Conservation (phyloP, 2,329 filamentous ascomycete genomes). For the Periconia macrospinosa region DNA sequence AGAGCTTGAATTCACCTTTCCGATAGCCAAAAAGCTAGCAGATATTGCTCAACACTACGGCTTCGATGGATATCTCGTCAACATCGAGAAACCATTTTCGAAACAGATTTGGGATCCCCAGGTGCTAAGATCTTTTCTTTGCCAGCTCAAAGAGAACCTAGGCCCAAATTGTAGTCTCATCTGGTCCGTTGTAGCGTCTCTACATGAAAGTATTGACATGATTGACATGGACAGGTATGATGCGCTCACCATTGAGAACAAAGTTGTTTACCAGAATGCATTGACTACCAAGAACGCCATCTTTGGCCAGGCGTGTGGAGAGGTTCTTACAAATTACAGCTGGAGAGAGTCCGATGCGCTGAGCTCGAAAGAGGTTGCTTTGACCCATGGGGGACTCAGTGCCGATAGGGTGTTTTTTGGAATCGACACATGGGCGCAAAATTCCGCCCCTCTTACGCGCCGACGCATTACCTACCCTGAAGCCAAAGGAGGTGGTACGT, state of each 20-base stretch:
- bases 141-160: conserved; percentile 37
- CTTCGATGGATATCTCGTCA: conserved; percentile 53
- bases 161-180: conserved; percentile 37
- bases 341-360: conserved; percentile 40
- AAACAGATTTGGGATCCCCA: conserved; percentile 30
- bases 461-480: conserved; percentile 43
- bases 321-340: conserved; percentile 50
- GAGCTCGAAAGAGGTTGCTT: conserved; percentile 27
- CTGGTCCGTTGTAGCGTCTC: conserved; percentile 37
- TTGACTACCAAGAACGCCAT: conserved; percentile 43
- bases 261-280: conserved; percentile 49
- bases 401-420: conserved; percentile 43
- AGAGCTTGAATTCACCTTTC: conserved; percentile 25
- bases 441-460: conserved; percentile 28
- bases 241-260: conserved; percentile 47
- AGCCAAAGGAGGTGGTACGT: conserved; percentile 45
- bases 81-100: conserved; percentile 49
- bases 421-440: conserved; percentile 52
- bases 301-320: conserved; percentile 43
- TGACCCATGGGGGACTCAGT: conserved; percentile 21
- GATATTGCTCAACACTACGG: conserved; percentile 45
- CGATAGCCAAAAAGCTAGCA: conserved; percentile 43
- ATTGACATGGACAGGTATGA: conserved; percentile 43
- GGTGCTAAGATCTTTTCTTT: conserved; percentile 41
- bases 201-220: not conserved